A percentile compares a stretch with the other conserved stretches of the same genome.
Conservation (phyloP, 768 basidiomycete genomes). For the Russula emetica region DNA sequence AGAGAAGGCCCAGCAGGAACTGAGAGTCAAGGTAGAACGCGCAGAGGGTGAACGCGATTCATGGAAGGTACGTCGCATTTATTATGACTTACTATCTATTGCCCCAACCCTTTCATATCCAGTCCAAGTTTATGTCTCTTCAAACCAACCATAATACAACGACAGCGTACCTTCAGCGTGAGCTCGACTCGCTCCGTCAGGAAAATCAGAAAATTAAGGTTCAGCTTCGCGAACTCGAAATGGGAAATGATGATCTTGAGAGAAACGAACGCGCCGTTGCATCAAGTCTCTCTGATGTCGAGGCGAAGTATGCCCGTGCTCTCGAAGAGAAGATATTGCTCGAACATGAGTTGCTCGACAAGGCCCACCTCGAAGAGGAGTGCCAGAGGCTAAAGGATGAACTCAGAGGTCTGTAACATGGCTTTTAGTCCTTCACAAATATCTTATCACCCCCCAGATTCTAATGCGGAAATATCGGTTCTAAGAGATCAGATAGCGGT, state of each 20-base stretch:
- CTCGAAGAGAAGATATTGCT: slow-evolving; percentile 96
- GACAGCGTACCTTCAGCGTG: slow-evolving; percentile 84
- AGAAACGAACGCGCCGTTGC: slow-evolving; percentile 87
- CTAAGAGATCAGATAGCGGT: slow-evolving; percentile 67
- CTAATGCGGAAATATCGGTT: slow-evolving; percentile 78
- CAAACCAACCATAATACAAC: slow-evolving; percentile 90
- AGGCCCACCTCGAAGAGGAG: slow-evolving; percentile 86
- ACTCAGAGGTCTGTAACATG: slow-evolving; percentile 62
- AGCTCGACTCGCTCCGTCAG: slow-evolving; percentile 77
- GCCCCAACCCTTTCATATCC: slow-evolving; percentile 23
- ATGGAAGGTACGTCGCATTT: slow-evolving; percentile 71
- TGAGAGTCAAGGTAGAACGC: slow-evolving; percentile 64
- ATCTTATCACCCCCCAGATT: slow-evolving; percentile 49
- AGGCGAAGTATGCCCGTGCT: slow-evolving; percentile 82
- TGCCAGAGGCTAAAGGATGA: slow-evolving; percentile 90
- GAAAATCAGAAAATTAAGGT: slow-evolving; percentile 67
- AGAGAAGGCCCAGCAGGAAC: slow-evolving; percentile 78
- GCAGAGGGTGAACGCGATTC: slow-evolving; percentile 78
- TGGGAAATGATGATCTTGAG: slow-evolving; percentile 98
- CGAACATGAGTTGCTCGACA: slow-evolving; percentile 91
- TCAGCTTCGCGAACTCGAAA: slow-evolving; percentile 83
- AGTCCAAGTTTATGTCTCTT: slow-evolving; percentile 82
- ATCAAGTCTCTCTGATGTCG: slow-evolving; percentile 77
- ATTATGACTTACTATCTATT: slow-evolving; percentile 5
- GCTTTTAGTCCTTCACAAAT: slow-evolving; percentile 5